These are phyloP conservation scores for Myrica gale DNA, from an alignment of 306 rosid species.

Conservation along the genomic window DNA sequence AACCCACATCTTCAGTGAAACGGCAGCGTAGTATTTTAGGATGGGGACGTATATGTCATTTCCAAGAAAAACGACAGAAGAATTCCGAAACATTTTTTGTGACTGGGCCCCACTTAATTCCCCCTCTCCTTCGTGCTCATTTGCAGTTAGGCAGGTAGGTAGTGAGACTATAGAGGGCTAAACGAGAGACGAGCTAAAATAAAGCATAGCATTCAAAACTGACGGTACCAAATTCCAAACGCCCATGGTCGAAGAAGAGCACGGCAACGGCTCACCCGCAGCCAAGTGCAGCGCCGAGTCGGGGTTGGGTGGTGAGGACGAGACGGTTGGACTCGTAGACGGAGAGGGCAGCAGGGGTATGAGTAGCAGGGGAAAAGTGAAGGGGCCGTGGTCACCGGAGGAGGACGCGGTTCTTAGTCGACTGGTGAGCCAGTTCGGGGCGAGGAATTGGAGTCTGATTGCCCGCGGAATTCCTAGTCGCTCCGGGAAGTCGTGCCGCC, in stretches of 20 bases:
- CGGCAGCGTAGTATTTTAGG: neutral
- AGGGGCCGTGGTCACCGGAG: constrained; percentile 76
- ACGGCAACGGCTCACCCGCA: neutral
- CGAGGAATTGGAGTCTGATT: constrained; percentile 78
- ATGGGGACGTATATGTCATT: constrained; percentile 26
- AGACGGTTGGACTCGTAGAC: neutral
- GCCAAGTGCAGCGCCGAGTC: neutral
- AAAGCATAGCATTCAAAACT: neutral
- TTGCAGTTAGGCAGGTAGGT: constrained; percentile 35
- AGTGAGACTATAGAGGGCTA: neutral
- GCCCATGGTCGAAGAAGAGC: constrained; percentile 16
- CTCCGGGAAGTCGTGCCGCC: constrained; percentile 88
- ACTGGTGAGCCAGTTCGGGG: constrained; percentile 66
- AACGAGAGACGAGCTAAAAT: neutral
- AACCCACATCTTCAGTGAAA: neutral
- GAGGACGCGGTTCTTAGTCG: constrained; percentile 52
- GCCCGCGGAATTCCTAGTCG: constrained; percentile 72
- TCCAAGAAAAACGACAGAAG: neutral
- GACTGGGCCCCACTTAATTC: neutral
- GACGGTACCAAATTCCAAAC: constrained; percentile 26
- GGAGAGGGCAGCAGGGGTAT: neutral
- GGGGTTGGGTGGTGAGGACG: constrained; percentile 12
- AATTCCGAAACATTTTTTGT: constrained; percentile 1
- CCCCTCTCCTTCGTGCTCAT: neutral
- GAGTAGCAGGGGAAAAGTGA: constrained; percentile 38